Evolutionary conservation across 495 filamentous ascomycete species (phyloP), one percentile per base, ranked within the genome.

Genomic region (Penicillium riverlandense): DNA sequence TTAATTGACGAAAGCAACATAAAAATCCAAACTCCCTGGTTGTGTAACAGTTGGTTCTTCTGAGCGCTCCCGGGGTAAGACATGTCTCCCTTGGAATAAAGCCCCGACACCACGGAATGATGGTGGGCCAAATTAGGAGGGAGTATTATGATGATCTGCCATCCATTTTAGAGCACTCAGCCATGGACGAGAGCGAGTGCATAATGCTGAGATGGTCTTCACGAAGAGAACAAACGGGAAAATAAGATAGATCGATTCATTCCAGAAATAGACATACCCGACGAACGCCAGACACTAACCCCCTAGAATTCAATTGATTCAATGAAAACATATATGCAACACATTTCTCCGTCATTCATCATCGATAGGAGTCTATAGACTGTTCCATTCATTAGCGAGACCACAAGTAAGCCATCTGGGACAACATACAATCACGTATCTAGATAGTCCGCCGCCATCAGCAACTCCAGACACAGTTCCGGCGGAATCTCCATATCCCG

Each of bases 401-500:
- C 22, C 22, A 22, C 22, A 3, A 22, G 22, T 6, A 22, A 22
- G 22, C 22, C 22, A 3, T 22, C 22, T 22, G 3, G 48, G 49
- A 29, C 35, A 35, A 14, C 38, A 37, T 13, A 31, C 45, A 32
- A 66, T 73, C 49, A 58, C 64, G 61, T 66, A 57, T 83, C 65
- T 66, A 85, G 49, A 70, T 79, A 91, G 70, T 96, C 84, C 35
- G 87, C 82, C 22, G 85, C 83, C 74, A 90, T 85, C 56, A 96
- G 64, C 54, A 95, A 62, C 62, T 95, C 81, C 57, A 96, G 57
- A 54, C 83, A 84, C 35, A 92, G 50, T 61, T 91, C 83, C 0
- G 79, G 72, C 29, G 86, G 80, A 15, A 87, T 76, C 13, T 96
- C 89, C 87, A 96, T 90, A 62, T 98, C 92, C 6, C 88, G 79